Percentiles rank a stretch among this genome's conserved stretches.
These are phyloP conservation scores for Dactylellina parvicollis DNA, from an alignment of 2,329 filamentous ascomycete genomes.

Conservation along the genomic window DNA sequence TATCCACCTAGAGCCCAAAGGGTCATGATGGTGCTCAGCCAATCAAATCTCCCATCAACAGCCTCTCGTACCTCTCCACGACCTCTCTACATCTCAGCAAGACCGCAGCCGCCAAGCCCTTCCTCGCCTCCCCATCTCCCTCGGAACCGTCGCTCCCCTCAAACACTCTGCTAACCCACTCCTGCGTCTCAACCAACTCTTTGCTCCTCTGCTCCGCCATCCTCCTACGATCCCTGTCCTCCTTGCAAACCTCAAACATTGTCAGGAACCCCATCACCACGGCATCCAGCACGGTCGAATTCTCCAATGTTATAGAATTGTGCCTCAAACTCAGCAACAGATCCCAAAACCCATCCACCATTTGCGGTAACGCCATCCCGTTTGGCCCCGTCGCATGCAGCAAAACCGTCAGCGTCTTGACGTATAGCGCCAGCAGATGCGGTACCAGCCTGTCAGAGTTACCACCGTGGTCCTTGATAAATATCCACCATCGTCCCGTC, in stretches of 20 bases:
- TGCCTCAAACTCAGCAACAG: conserved; percentile 74
- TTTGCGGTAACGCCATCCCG: conserved; percentile 77
- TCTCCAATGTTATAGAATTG: conserved; percentile 68
- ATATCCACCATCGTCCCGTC: conserved; percentile 78
- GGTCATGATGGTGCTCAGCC: too few relatives aligned
- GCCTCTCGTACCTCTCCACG: conserved; percentile 56
- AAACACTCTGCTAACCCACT: conserved; percentile 85
- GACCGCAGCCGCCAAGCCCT: conserved; percentile 74
- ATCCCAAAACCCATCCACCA: conserved; percentile 85
- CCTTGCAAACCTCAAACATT: conserved; percentile 81
- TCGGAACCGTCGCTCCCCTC: conserved; percentile 62
- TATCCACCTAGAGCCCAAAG: too few relatives aligned
- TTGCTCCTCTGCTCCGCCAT: conserved; percentile 78
- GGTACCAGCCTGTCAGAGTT: conserved; percentile 70
- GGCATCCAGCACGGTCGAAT: conserved; percentile 73
- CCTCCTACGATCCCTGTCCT: conserved; percentile 69
- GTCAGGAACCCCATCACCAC: conserved; percentile 82
- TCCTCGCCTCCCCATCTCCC: conserved; percentile 49
- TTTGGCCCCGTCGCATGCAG: conserved; percentile 84
- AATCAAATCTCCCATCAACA: conserved; percentile 57
- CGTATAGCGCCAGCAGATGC: conserved; percentile 78
- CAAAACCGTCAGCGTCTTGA: conserved; percentile 86
- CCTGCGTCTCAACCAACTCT: conserved; percentile 83
- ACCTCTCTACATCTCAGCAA: conserved; percentile 81
- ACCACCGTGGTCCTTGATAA: conserved; percentile 66